These are phyloP conservation scores for Fusarium tanahbumbuense DNA, from an alignment of 2,329 filamentous ascomycete genomes.

Conservation along the genomic window DNA sequence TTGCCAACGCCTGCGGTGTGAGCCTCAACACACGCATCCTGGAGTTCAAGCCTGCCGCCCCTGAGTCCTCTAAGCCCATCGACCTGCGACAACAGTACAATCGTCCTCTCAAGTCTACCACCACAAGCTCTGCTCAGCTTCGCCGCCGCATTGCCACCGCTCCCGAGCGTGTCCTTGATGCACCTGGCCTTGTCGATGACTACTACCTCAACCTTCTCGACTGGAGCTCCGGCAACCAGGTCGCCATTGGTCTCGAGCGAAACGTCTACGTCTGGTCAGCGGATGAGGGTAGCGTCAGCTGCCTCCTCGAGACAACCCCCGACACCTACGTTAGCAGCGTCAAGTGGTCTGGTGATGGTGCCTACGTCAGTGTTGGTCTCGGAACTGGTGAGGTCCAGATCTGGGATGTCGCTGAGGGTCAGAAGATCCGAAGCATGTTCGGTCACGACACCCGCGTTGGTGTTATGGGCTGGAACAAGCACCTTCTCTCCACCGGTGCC, in stretches of 20 bases:
- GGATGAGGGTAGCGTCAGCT: conserved; percentile 89
- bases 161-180: conserved; percentile 95
- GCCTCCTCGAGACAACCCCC: conserved; percentile 84
- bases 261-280: conserved; percentile 99
- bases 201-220: conserved; percentile 99
- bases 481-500: conserved; percentile 93
- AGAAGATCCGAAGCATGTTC: conserved; percentile 98
- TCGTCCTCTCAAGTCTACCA: conserved; percentile 85
- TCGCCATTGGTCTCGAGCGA: conserved; percentile 95
- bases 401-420: conserved; percentile 96
- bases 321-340: conserved; percentile 98
- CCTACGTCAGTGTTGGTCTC: conserved; percentile 94
- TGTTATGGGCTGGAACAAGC: conserved; percentile 99
- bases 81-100: conserved; percentile 98
- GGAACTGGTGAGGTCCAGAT: conserved; percentile 98
- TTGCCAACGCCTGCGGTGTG: conserved; percentile 92
- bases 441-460: conserved; percentile 96
- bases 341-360: conserved; percentile 98
- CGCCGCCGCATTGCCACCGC: conserved; percentile 92
- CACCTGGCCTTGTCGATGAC: conserved; percentile 94
- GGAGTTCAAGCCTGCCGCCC: conserved; percentile 97
- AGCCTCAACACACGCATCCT: conserved; percentile 95
- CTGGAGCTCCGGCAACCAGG: conserved; percentile 98
- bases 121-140: conserved; percentile 82
- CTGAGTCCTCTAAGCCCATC: conserved; percentile 97